Evolutionary conservation across 352 stramenopile genomes (phyloP).

Genomic region (Globisporangium polare): DNA sequence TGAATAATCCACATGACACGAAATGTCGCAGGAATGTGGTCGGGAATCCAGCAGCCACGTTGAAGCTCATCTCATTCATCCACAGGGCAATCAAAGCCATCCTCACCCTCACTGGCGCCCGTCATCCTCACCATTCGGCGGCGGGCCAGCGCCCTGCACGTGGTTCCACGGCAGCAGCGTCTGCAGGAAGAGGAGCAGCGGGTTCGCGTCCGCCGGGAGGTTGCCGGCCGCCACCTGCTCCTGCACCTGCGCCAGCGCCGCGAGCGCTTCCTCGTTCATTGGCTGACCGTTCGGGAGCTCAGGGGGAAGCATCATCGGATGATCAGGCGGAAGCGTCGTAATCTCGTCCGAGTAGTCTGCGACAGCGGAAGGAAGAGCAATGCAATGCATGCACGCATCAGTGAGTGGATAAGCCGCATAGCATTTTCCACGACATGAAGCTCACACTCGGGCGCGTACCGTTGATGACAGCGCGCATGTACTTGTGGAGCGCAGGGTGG

Average conservation of each 20-base stretch:
- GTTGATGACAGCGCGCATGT: constrained; percentile 54
- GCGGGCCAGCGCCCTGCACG: constrained; percentile 51
- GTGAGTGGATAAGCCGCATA: not conserved
- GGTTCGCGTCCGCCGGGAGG: constrained; percentile 73
- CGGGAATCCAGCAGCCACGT: not conserved
- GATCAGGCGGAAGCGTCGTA: constrained; percentile 75
- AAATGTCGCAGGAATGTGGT: constrained; percentile 6
- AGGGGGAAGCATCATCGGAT: constrained; percentile 79
- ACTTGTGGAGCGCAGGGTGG: constrained; percentile 59
- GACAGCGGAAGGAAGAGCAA: not conserved
- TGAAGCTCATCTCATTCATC: not conserved
- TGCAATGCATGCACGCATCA: not conserved
- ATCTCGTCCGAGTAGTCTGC: constrained; percentile 86
- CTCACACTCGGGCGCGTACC: constrained; percentile 25
- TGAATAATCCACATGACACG: not conserved
- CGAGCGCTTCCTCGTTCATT: constrained; percentile 52
- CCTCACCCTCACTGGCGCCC: not conserved
- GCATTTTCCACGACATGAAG: not conserved
- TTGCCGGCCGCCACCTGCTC: constrained; percentile 64
- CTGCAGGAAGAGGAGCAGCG: constrained; percentile 82
- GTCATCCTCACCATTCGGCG: not conserved
- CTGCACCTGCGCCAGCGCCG: constrained; percentile 51
- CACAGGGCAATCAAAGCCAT: not conserved
- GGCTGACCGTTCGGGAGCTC: constrained; percentile 59
- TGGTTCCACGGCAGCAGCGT: constrained; percentile 84